Evolutionary conservation across 306 rosid species (phyloP), one percentile per base, ranked within the genome.

Genomic region (Hippophae rhamnoides): DNA sequence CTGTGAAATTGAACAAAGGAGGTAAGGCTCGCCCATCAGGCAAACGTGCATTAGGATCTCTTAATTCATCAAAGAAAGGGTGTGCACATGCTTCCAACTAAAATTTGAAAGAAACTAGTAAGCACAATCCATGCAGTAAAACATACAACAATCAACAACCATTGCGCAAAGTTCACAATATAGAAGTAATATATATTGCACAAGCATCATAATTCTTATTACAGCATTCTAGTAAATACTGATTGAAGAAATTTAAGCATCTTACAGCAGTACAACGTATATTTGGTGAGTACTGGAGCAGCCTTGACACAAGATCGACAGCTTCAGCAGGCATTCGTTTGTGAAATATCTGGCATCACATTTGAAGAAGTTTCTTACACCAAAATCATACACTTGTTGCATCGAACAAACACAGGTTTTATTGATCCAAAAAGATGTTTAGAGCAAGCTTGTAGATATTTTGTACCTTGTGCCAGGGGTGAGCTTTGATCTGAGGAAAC

Each of bases 401-500:
- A 18, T 18, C 23, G 23, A 18, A 18, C 23, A 18, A 18, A 18
- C 23, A 18, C 1, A 18, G 23, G 23, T 18, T 18, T 18, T 18
- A 18, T 18, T 18, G 23, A 18, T 18, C 23, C 23, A 18, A 18
- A 18, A 18, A 18, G 1, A 18, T 18, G 23, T 18, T 18, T 18
- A 18, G 23, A 18, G 23, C 23, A 18, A 18, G 1, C 23, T 18
- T 18, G 38, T 31, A 31, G 38, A 31, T 31, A 31, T 31, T 31
- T 31, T 0, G 38, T 31, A 86, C 95, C 97, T 89, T 89, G 75
- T 89, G 97, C 97, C 95, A 89, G 0, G 97, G 97, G 70, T 89
- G 97, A 8, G 90, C 95, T 78, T 89, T 89, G 60, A 89, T 89
- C 67, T 89, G 97, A 70, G 95, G 97, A 72, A 90, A 90, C 81